Percentiles rank a stretch among this genome's conserved stretches.
phyloP scores from a whole-genome alignment of 768 basidiomycete species.

The Panaeolus papilionaceus region DNA sequence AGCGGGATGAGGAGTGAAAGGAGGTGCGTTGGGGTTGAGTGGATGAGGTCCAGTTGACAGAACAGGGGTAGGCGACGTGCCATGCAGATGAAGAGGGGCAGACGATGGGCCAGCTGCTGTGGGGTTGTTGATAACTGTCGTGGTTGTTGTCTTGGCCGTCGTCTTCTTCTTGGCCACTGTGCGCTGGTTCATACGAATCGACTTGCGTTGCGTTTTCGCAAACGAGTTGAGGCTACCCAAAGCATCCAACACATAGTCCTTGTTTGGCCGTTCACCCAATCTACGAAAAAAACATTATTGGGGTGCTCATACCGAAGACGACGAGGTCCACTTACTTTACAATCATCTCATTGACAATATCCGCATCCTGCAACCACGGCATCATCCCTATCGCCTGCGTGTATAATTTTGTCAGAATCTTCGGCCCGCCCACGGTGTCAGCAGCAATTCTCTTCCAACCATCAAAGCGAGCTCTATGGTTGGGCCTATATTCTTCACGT shows the following conservation, averaged over 20 bases:
- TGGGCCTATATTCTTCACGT: conserved; percentile 64
- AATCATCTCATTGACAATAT: conserved; percentile 64
- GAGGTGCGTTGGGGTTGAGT: not conserved
- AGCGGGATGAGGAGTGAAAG: conserved; percentile 2
- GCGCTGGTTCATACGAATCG: conserved; percentile 29
- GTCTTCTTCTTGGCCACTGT: conserved; percentile 30
- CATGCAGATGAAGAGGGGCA: not conserved
- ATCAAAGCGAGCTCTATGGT: conserved; percentile 60
- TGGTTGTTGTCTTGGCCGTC: conserved; percentile 19
- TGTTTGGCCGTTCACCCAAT: conserved; percentile 59
- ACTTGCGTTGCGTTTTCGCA: conserved; percentile 56
- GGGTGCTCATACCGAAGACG: not conserved
- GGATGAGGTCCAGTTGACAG: too few species aligned
- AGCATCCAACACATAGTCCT: conserved; percentile 56
- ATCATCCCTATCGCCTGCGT: conserved; percentile 53
- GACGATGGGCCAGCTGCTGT: not conserved
- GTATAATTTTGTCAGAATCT: conserved; percentile 48
- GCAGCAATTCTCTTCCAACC: conserved; percentile 56
- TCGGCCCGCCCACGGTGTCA: conserved; percentile 44
- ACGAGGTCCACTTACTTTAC: conserved; percentile 43
- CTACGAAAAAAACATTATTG: conserved; percentile 36
- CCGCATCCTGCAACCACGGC: conserved; percentile 59
- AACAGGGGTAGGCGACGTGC: too few species aligned
- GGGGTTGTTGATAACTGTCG: not conserved
- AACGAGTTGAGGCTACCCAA: conserved; percentile 55